Evolutionary conservation across 2,329 filamentous ascomycete genomes (phyloP).

Genomic region (Pyricularia pennisetigena): DNA sequence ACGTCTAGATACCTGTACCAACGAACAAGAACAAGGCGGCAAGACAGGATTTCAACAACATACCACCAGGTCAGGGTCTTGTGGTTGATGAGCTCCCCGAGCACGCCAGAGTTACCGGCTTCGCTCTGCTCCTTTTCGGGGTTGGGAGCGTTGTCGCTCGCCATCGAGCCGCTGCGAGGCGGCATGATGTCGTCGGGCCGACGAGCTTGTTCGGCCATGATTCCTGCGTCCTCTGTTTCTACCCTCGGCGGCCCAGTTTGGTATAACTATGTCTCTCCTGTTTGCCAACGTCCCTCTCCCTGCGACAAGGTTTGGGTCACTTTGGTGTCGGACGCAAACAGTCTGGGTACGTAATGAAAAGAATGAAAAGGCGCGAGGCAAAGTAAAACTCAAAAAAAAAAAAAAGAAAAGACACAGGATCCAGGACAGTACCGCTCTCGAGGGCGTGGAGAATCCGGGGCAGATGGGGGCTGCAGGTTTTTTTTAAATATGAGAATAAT

Average conservation of each 20-base stretch:
- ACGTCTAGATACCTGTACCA: background rate
- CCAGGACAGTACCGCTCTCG: background rate
- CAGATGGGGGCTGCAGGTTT: background rate
- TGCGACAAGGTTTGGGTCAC: background rate
- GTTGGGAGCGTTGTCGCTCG: background rate
- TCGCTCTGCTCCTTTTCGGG: background rate
- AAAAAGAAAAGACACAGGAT: too few species aligned
- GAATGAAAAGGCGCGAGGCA: background rate
- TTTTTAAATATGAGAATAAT: background rate
- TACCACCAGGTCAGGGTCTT: constrained; percentile 4
- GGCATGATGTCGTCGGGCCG: background rate
- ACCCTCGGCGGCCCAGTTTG: background rate
- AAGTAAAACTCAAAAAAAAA: background rate
- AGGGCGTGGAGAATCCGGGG: background rate
- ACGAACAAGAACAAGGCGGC: background rate
- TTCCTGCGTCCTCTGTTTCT: background rate
- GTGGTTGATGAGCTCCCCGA: constrained; percentile 3
- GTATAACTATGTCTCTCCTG: background rate
- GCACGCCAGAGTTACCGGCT: background rate
- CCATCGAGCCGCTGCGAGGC: background rate
- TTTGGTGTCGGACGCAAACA: background rate
- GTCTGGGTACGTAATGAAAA: background rate
- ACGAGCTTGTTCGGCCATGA: background rate
- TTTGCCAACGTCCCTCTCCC: background rate
- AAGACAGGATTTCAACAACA: background rate